Base-by-base conservation (phyloP, 768 basidiomycete genomes). In the Kwoniella heveanensis region DNA sequence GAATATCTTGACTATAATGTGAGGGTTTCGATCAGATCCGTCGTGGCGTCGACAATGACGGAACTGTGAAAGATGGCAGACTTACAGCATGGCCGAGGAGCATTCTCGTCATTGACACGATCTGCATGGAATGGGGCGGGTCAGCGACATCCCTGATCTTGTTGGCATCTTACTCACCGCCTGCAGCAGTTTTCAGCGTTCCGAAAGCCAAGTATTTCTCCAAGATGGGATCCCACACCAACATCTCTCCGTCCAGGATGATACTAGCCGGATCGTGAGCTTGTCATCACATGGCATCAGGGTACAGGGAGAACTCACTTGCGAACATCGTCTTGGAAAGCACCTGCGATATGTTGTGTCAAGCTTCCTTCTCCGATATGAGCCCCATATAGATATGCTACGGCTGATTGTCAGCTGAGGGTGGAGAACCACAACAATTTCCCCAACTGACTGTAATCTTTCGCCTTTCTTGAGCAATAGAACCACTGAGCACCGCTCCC, bases 201-300 rank as follows among this genome's bases (percentile, higher is more conserved):
- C 96, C 96, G 66, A 99, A 98, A 0, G 95, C 91, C 21, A 96
- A 82, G 73, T 91, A 90, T 22, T 90, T 86, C 71, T 89, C 88
- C 0, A 91, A 88, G 2, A 89, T 83, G 0, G 95, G 95, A 79
- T 98, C 96, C 90, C 90, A 98, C 2, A 97, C 95, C 30, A 99
- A 82, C 95, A 99, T 98, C 79, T 99, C 96, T 0, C 96, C 96
- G 70, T 99, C 96, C 15, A 99, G 80, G 51, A 98, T 91, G 70
- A 95, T 88, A 54, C 95, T 97, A 61, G 2, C 24, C 5, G 8
- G 32, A 25, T 74, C 27, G 75, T 32, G 26, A 25, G 64, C 61
- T 30, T 57, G 53, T n/a, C n/a, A n/a, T n/a, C n/a, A n/a, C n/a
- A 32, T 61, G 46, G 7, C 17, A 19, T 19, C 22, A 7, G 46